These are phyloP conservation scores for Clavispora phyllophila DNA, from an alignment of 805 yeast species.

Conservation along the genomic window DNA sequence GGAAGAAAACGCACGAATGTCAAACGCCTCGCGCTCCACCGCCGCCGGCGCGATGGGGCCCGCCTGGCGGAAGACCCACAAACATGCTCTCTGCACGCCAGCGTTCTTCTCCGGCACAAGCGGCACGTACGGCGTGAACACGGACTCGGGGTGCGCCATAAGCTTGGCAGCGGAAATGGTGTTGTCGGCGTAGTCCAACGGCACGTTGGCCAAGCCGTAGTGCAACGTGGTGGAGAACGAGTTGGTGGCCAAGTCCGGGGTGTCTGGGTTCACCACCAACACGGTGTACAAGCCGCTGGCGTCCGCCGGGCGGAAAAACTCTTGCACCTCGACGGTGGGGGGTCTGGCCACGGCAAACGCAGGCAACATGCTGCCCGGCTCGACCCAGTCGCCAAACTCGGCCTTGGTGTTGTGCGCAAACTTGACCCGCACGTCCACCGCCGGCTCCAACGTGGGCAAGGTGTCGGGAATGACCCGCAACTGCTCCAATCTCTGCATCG, in stretches of 20 bases:
- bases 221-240: slow-evolving; percentile 66
- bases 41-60: slow-evolving; percentile 15
- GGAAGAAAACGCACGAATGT: slow-evolving; percentile 65
- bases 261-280: slow-evolving; percentile 85
- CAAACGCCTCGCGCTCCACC: slow-evolving; percentile 47
- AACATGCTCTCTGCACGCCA: slow-evolving; percentile 73
- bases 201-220: slow-evolving; percentile 71
- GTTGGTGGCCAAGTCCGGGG: slow-evolving; percentile 70
- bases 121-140: slow-evolving; percentile 61
- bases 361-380: slow-evolving; percentile 73
- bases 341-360: slow-evolving; percentile 68
- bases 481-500: slow-evolving; percentile 90
- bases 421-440: slow-evolving; percentile 66
- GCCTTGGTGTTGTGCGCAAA: slow-evolving; percentile 61
- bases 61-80: slow-evolving; percentile 86
- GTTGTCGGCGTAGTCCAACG: slow-evolving; percentile 53
- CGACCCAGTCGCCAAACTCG: slow-evolving; percentile 61
- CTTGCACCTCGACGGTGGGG: slow-evolving; percentile 75
- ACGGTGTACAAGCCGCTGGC: slow-evolving; percentile 63
- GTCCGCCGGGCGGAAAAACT: slow-evolving; percentile 47
- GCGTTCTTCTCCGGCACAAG: slow-evolving; percentile 87
- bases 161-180: slow-evolving; percentile 44
- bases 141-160: slow-evolving; percentile 26
- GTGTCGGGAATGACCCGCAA: slow-evolving; percentile 89
- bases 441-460: slow-evolving; percentile 79